Evolutionary conservation across 306 rosid genomes (phyloP), one percentile per base, ranked within the genome.

Genomic region (Dryas alaskensis): DNA sequence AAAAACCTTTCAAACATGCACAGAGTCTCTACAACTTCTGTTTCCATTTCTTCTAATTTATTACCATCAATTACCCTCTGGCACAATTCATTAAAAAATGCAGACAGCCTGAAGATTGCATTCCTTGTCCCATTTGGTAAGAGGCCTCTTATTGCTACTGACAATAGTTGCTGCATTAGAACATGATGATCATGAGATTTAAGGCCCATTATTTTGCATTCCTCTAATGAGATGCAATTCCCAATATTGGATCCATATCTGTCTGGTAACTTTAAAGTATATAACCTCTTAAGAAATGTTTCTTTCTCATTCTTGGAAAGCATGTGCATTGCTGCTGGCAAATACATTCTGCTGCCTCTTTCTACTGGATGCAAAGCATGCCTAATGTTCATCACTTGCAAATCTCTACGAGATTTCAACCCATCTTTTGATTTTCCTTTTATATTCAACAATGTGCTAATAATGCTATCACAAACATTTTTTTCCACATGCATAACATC

Each of bases 141-240:
- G 10, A 61, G 31, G 2, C 31, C 31, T 27, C 31, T 27, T 27
- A 27, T 27, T 27, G 31, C 31, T 27, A 27, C 31, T 27, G 31
- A 27, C 31, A 27, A 27, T 27, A 27, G 31, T 27, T 27, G 31
- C 1, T 45, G 27, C 53, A 65, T 65, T 3, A 45, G 37, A 44
- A 65, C 39, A 46, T 44, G 39, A 43, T 65, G 52, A 43, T 65
- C 70, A 65, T 65, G 52, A 13, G 54, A 65, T 16, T 65, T 65
- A 12, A 65, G 70, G 2, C 53, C 37, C 1, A 45, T 3, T 2
- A 65, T 1, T n/a, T 42, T 65, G 13, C 14, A 17, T 43, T 65
- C 37, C 12, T 65, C 70, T 19, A 45, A 1, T 7, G 31, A 8
- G 2, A 65, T 3, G 13, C 27, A 65, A 13, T 65, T 43, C 7